Base-by-base conservation (phyloP, 305 asterid species). In the Petunia hybrid region DNA sequence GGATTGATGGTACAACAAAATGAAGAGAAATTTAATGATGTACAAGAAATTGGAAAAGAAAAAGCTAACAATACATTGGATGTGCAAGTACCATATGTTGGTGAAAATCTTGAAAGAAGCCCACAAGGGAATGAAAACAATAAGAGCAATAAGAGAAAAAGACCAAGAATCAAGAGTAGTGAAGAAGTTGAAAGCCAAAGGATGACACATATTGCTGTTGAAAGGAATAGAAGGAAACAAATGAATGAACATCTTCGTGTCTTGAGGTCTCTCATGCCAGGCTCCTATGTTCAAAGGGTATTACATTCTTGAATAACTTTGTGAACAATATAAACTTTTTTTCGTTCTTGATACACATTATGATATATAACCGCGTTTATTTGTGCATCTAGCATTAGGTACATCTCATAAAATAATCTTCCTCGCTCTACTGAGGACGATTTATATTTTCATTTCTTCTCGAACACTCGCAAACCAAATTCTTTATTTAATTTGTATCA, bases 171-270 rank as follows among this genome's bases (percentile, higher is more conserved):
- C 2, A 96, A 96, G 91, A 91, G 93, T 3, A 89, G 63, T 42
- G 95, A 96, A 70, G 98, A 96, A 85, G 98, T 96, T 8, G 99
- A 96, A 87, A 96, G 98, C 91, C 99, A 96, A 59, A 84, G 99
- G 84, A 96, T 96, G 98, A 96, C 98, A 64, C 99, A 96, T 75
- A 96, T 96, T n/a, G 98, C 99, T 0, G 98, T 96, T 0, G 99
- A 96, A 14, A 92, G 99, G 79, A 96, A 96, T 45, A 80, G 99
- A n/a, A 87, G 99, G 86, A 96, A 96, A 88, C 99, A 96, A 84
- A 96, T 96, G 99, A 96, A 96, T 73, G 99, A 96, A 46, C 98
- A 96, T 87, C 98, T 96, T 77, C 92, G 94, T 0, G 97, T 93
- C 64, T 87, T 96, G 82, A 91, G 97, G 89, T 88, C 99, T 69